A percentile compares a stretch with the other conserved stretches of the same genome.
These are phyloP conservation scores for Cercospora brassicicola DNA, from an alignment of 2,329 filamentous ascomycete species.

Conservation along the genomic window DNA sequence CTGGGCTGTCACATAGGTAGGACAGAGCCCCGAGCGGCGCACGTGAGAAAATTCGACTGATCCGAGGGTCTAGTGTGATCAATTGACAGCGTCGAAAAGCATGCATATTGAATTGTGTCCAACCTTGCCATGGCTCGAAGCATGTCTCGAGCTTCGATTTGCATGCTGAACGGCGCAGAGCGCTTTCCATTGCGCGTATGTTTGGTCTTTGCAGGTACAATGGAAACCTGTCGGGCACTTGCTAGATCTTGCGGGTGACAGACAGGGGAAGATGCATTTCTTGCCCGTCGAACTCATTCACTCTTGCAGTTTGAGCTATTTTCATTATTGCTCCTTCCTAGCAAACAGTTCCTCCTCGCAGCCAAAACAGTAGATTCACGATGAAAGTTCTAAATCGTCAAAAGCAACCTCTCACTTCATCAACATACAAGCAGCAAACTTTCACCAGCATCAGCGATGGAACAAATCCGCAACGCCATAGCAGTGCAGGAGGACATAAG, in stretches of 20 bases:
- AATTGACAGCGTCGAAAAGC: background rate
- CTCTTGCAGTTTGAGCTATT: background rate
- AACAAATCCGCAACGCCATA: too few relatives aligned
- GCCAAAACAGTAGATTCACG: background rate
- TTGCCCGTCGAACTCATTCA: background rate
- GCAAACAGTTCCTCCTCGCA: background rate
- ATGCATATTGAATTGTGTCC: background rate
- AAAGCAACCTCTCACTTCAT: background rate
- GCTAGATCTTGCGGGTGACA: background rate
- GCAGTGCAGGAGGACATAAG: background rate
- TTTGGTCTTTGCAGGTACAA: background rate
- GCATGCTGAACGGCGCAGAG: background rate
- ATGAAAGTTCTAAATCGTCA: background rate
- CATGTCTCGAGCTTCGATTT: background rate
- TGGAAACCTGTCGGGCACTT: background rate
- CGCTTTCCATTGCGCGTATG: background rate
- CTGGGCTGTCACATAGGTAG: background rate
- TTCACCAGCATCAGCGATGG: background rate
- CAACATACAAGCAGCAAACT: background rate
- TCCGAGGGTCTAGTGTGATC: background rate
- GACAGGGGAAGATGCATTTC: background rate
- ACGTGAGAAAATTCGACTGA: background rate
- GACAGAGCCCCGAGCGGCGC: background rate
- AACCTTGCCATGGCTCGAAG: background rate
- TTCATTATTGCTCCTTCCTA: background rate